These are phyloP conservation scores for Xerocomellus dryophilus DNA, from an alignment of 768 basidiomycete genomes.

Conservation along the genomic window DNA sequence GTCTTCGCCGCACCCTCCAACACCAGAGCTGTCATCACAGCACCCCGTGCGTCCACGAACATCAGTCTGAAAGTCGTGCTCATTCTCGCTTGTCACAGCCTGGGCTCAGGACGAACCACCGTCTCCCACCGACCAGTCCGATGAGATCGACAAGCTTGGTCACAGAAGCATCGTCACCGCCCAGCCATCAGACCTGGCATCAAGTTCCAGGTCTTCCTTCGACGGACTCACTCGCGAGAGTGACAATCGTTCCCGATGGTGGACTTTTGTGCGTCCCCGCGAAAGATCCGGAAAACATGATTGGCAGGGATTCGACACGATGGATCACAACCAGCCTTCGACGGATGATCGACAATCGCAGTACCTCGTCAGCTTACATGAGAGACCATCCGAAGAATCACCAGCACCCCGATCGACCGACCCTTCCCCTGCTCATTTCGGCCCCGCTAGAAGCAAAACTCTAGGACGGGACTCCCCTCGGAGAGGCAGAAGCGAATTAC, in stretches of 20 bases:
- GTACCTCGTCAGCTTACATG: constrained; percentile 6
- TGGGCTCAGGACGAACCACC: constrained; percentile 86
- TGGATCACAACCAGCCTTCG: neutral
- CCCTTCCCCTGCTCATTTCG: constrained; percentile 39
- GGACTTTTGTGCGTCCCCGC: constrained; percentile 66
- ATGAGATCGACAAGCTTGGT: constrained; percentile 35
- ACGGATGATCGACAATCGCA: constrained; percentile 19
- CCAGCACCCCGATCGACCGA: constrained; percentile 22
- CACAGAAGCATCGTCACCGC: constrained; percentile 35
- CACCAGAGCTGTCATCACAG: constrained; percentile 56
- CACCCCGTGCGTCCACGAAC: constrained; percentile 54
- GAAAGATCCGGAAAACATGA: constrained; percentile 20
- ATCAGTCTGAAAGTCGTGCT: neutral
- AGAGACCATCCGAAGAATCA: constrained; percentile 22
- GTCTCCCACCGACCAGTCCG: constrained; percentile 52
- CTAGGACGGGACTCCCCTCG: constrained; percentile 71
- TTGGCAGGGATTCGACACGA: constrained; percentile 1
- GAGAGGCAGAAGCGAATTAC: constrained; percentile 24
- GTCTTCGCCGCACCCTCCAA: constrained; percentile 37
- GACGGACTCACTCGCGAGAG: constrained; percentile 30
- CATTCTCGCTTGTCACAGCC: constrained; percentile 41
- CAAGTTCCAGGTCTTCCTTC: constrained; percentile 45
- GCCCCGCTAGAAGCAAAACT: constrained; percentile 52
- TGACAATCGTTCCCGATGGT: constrained; percentile 58
- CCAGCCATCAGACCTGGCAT: constrained; percentile 51